phyloP scores from a whole-genome alignment of 176 grass and related monocot species.

The Areca catechu region DNA sequence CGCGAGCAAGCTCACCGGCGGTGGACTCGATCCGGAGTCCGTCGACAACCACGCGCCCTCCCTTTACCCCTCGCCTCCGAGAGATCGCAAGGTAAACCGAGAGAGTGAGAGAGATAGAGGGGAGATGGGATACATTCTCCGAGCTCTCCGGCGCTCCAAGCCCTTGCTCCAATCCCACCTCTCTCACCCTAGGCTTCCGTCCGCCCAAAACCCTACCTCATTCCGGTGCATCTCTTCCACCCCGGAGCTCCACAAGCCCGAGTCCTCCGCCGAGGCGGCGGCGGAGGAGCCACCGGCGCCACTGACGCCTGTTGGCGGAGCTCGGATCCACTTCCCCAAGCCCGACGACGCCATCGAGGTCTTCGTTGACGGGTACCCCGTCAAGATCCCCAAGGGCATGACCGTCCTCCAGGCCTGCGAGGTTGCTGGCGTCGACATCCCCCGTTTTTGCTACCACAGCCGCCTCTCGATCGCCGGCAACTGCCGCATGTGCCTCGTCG shows the following conservation, averaged over 20 bases:
- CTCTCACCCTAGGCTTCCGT: not conserved
- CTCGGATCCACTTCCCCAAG: slow-evolving; percentile 54
- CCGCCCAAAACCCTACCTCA: slow-evolving; percentile 12
- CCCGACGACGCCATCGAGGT: slow-evolving; percentile 90
- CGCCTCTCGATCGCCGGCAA: slow-evolving; percentile 85
- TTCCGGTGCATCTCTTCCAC: slow-evolving; percentile 78
- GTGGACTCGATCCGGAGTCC: no score
- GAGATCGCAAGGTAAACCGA: no score
- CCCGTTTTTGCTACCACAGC: slow-evolving; percentile 97
- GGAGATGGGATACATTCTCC: slow-evolving; percentile 67
- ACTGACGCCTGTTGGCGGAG: slow-evolving; percentile 55
- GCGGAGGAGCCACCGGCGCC: slow-evolving; percentile 28
- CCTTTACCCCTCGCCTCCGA: no score
- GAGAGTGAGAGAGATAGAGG: no score
- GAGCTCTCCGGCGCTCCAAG: slow-evolving; percentile 58
- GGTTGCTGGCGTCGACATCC: slow-evolving; percentile 91
- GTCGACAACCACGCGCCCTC: no score
- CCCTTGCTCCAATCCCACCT: slow-evolving; percentile 26
- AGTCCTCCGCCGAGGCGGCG: slow-evolving; percentile 35
- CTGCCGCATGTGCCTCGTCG: slow-evolving; percentile 98
- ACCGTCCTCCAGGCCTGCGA: slow-evolving; percentile 97
- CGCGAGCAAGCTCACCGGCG: no score
- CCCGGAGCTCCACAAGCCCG: slow-evolving; percentile 34
- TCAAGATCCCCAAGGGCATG: slow-evolving; percentile 94
- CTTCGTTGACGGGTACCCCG: slow-evolving; percentile 83